Conservation (phyloP, 2,329 filamentous ascomycete genomes). For the Volutella citrinella region DNA sequence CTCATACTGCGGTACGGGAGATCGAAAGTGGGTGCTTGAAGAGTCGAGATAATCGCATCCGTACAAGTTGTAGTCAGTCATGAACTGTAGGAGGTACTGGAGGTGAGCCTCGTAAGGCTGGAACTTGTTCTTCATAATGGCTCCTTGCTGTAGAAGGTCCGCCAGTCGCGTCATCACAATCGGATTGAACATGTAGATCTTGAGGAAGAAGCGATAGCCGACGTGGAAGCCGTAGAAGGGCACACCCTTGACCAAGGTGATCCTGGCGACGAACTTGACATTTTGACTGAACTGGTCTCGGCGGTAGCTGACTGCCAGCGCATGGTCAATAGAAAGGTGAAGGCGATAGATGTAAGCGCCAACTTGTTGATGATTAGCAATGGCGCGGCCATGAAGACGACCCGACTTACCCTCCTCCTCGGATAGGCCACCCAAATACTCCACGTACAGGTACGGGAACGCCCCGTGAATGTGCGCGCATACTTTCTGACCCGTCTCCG, state of each 20-base stretch:
- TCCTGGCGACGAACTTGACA: conserved; percentile 76
- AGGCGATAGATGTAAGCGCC: conserved; percentile 72
- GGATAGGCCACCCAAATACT: conserved; percentile 70
- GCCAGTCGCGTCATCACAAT: conserved; percentile 80
- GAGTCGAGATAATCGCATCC: conserved; percentile 86
- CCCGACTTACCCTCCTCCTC: conserved; percentile 60
- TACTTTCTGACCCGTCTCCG: conserved; percentile 91
- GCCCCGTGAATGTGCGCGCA: conserved; percentile 95
- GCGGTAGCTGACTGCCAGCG: conserved; percentile 80
- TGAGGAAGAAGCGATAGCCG: conserved; percentile 86
- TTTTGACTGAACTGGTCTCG: conserved; percentile 68
- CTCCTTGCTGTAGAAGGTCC: conserved; percentile 83
- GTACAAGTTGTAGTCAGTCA: conserved; percentile 97
- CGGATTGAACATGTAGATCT: conserved; percentile 92
- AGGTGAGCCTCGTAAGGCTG: conserved; percentile 94
- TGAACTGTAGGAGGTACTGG: conserved; percentile 92
- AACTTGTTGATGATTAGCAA: conserved; percentile 46
- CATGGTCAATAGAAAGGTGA: conserved; percentile 87
- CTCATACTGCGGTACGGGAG: conserved; percentile 69
- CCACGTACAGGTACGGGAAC: conserved; percentile 92
- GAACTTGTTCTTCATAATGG: conserved; percentile 77
- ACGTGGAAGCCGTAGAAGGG: conserved; percentile 97
- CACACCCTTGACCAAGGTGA: conserved; percentile 86
- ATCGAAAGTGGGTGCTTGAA: conserved; percentile 67
- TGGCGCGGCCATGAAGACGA: background rate